Conservation (phyloP, 2,329 filamentous ascomycete species). For the Exophiala sideris region DNA sequence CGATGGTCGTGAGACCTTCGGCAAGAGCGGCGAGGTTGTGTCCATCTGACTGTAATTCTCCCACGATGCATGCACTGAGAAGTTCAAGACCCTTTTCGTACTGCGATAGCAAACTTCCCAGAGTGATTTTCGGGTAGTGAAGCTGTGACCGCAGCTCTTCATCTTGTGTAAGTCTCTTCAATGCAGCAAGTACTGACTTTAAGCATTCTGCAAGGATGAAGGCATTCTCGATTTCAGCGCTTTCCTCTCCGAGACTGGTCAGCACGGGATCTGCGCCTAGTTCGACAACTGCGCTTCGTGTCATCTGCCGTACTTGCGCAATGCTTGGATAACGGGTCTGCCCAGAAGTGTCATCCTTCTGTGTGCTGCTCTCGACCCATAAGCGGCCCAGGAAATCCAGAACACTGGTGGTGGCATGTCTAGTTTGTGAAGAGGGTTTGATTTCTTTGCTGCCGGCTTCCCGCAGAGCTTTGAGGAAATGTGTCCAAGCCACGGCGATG, state of each 20-base stretch:
- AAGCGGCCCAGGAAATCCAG: slow-evolving; percentile 66
- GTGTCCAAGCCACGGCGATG: slow-evolving; percentile 59
- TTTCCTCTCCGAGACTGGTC: slow-evolving; percentile 5
- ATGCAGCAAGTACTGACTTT: not conserved
- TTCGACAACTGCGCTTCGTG: slow-evolving; percentile 49
- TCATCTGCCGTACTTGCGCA: slow-evolving; percentile 49
- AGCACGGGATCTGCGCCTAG: slow-evolving; percentile 48
- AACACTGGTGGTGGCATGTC: slow-evolving; percentile 70
- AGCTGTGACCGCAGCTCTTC: not conserved
- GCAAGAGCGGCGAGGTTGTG: not conserved
- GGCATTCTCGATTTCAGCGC: not conserved
- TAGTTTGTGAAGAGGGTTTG: slow-evolving; percentile 79
- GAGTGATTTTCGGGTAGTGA: not conserved
- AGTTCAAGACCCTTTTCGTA: slow-evolving; percentile 13
- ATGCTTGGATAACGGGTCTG: slow-evolving; percentile 46
- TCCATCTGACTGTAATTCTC: slow-evolving; percentile 1
- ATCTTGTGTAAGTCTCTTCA: slow-evolving; percentile 1
- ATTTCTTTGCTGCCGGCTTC: slow-evolving; percentile 75
- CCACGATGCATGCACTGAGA: slow-evolving; percentile 1
- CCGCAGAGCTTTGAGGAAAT: slow-evolving; percentile 60
- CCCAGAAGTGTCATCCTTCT: slow-evolving; percentile 29
- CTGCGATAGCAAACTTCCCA: slow-evolving; percentile 1
- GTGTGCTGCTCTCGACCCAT: slow-evolving; percentile 57
- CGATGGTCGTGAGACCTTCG: not conserved
- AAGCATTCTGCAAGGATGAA: slow-evolving; percentile 8